Evolutionary conservation across 306 rosid genomes (phyloP).

Genomic region (Sindora glabra): DNA sequence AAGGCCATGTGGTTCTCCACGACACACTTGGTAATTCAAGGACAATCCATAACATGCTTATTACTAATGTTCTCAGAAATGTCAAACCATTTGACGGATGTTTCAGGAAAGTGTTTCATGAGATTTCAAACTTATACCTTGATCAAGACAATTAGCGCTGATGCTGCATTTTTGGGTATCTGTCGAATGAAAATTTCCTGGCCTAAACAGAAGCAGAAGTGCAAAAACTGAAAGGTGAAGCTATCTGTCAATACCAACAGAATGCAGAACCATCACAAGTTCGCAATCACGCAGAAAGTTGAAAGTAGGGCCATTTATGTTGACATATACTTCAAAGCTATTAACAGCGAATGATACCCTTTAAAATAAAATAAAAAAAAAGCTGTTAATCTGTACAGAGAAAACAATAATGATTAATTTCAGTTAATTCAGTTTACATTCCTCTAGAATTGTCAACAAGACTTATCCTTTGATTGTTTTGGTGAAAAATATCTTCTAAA

Average conservation of each 20-base stretch:
- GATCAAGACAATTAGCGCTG: neutral
- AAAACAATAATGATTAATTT: too few species aligned
- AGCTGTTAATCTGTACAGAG: too few species aligned
- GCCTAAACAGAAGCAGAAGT: slow-evolving; percentile 11
- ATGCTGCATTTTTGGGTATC: neutral
- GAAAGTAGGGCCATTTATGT: neutral
- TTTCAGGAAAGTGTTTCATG: neutral
- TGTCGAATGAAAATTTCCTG: neutral
- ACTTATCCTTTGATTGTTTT: too few species aligned
- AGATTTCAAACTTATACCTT: neutral
- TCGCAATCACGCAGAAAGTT: neutral
- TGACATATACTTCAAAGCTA: neutral
- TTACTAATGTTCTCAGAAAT: neutral
- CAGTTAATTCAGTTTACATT: too few species aligned
- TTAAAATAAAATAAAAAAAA: too few species aligned
- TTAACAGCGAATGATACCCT: too few species aligned
- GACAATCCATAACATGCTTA: neutral
- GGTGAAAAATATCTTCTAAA: too few species aligned
- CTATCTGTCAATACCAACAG: neutral
- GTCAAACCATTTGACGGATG: neutral
- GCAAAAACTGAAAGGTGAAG: slow-evolving; percentile 9
- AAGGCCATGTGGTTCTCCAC: neutral
- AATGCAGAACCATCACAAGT: neutral
- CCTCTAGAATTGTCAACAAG: too few species aligned
- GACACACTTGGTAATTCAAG: neutral